phyloP scores from a whole-genome alignment of 768 basidiomycete species.

The Phylloporus sp. region DNA sequence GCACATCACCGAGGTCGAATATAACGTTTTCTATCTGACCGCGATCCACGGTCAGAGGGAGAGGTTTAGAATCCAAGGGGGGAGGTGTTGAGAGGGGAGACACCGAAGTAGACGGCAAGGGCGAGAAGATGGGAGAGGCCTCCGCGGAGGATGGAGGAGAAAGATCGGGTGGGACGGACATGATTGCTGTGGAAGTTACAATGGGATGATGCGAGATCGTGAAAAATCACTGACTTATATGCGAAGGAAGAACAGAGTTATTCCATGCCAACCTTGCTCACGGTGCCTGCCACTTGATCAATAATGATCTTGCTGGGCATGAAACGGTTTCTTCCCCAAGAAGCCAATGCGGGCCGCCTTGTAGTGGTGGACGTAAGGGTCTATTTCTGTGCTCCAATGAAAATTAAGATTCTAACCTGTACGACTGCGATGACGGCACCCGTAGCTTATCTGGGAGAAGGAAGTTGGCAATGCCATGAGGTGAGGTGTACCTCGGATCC shows the following conservation, averaged over 20 bases:
- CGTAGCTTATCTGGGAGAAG: too few species aligned
- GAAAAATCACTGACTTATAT: too few species aligned
- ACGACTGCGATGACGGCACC: too few species aligned
- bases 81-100: conserved; percentile 6
- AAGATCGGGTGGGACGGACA: not conserved
- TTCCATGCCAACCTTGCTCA: not conserved
- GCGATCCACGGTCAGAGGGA: not conserved
- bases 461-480: too few species aligned
- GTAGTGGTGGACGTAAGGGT: not conserved
- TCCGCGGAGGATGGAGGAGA: not conserved
- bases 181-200: not conserved
- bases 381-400: not conserved
- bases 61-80: not conserved
- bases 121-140: not conserved
- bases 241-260: not conserved
- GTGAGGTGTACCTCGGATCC: too few species aligned
- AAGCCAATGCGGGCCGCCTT: not conserved
- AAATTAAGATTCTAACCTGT: too few species aligned
- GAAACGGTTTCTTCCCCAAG: not conserved
- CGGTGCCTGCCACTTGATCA: too few species aligned
- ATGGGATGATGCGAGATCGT: not conserved
- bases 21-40: conserved; percentile 20
- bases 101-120: not conserved
- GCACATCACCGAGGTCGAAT: conserved; percentile 20
- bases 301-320: not conserved